Base-by-base conservation (phyloP, 2,329 filamentous ascomycete species). In the Fusarium sacchari region DNA sequence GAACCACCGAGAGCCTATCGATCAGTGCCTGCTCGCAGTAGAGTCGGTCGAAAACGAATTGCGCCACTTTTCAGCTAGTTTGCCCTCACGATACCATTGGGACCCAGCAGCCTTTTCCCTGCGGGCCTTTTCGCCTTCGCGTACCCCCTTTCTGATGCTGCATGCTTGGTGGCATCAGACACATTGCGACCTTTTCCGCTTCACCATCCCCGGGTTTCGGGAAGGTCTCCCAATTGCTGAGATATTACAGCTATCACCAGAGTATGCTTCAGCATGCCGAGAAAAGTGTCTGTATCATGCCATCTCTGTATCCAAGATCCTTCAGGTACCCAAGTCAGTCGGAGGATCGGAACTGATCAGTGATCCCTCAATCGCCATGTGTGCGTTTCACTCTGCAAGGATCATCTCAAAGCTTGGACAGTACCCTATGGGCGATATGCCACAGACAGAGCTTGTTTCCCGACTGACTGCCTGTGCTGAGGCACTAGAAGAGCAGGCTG, bases 151-250 rank as follows among this genome's bases (percentile, higher is more conserved):
- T 6, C 36, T 78, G 14, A 78, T 78, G 76, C 53, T 78, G 0
- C 76, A 78, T 32, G 69, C 71, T n/a, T 78, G 76, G 76, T 77
- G 74, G 74, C 76, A 78, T 44, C 76, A 78, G 28, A 70, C 71
- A 1, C 76, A 78, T 18, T 77, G 76, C 44, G 76, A 78, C 24
- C 67, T 78, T 8, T 78, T 73, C 28, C 68, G 76, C 5, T 78
- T 78, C 13, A 68, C 74, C 0, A 76, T 78, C 3, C 76, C 76
- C 0, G 76, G 70, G 0, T 72, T 72, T 5, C 40, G 70, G 10
- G 70, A 72, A 18, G 68, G 64, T 3, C 64, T 72, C 1, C 50
- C 64, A 3, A 47, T 39, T 2, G 42, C 32, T 3, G 70, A 72
- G 14, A 57, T 72, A 2, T 4, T 59, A 5, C 55, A 65, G 10